Conservation (phyloP, 495 filamentous ascomycete genomes). For the Neurospora discreta region DNA sequence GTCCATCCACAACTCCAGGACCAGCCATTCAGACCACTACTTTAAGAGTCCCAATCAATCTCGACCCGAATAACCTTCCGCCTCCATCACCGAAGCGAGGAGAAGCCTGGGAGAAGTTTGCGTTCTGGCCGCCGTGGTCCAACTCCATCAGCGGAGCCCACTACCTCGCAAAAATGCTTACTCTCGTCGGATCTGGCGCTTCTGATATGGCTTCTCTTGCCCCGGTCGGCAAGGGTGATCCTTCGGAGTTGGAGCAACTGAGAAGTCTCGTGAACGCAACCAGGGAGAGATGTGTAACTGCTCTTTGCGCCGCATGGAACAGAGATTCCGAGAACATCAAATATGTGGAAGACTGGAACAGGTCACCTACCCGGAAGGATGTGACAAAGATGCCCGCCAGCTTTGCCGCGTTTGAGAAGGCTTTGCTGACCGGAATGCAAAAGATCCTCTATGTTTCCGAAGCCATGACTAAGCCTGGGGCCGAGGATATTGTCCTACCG, state of each 20-base stretch:
- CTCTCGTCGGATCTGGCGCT: conserved; percentile 70
- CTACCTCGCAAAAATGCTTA: conserved; percentile 72
- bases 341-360: conserved; percentile 83
- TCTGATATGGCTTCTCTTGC: conserved; percentile 71
- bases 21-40: conserved; percentile 13
- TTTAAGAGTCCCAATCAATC: conserved; percentile 57
- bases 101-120: conserved; percentile 84
- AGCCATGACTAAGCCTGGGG: conserved; percentile 53
- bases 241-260: conserved; percentile 50
- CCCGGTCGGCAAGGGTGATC: conserved; percentile 47
- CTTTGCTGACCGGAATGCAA: conserved; percentile 72
- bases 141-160: conserved; percentile 82
- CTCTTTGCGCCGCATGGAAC: conserved; percentile 76
- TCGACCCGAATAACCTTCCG: conserved; percentile 65
- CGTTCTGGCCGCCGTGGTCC: conserved; percentile 90
- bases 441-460: conserved; percentile 89
- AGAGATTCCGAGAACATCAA: conserved; percentile 82
- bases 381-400: conserved; percentile 80
- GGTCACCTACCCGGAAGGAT: conserved; percentile 64
- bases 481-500: conserved; percentile 65
- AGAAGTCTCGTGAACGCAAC: conserved; percentile 61
- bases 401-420: conserved; percentile 69
- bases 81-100: conserved; percentile 65
- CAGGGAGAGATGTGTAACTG: conserved; percentile 70
- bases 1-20: conserved; percentile 33